These are phyloP conservation scores for Intubia oerlemansii DNA, from an alignment of 2,329 filamentous ascomycete species.

Conservation along the genomic window DNA sequence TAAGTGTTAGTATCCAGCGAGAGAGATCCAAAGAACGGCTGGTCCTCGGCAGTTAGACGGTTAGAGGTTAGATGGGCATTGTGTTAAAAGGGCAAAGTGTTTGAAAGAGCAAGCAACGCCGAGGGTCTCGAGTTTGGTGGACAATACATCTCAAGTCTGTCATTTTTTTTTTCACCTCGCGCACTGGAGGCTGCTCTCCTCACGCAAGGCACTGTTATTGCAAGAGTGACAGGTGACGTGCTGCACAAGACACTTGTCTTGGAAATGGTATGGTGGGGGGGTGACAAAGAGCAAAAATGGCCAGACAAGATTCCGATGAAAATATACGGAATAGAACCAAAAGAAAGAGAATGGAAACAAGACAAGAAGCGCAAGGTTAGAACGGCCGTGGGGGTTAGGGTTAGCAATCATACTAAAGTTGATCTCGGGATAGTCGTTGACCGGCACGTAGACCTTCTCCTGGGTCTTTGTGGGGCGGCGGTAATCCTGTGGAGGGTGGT, in stretches of 20 bases:
- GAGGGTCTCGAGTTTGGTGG: no score
- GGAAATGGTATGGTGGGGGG: background rate
- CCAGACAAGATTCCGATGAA: no score
- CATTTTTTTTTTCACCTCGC: no score
- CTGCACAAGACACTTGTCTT: no score
- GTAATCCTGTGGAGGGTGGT: constrained; percentile 95
- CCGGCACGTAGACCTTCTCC: constrained; percentile 99
- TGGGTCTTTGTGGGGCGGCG: constrained; percentile 98
- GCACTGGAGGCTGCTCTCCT: no score
- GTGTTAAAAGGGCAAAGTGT: background rate
- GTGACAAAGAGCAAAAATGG: background rate
- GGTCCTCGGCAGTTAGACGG: no score
- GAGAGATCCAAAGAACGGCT: no score
- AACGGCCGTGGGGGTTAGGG: constrained; percentile 42
- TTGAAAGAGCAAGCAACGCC: no score
- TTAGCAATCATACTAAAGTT: constrained; percentile 99
- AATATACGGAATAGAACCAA: no score
- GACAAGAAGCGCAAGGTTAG: constrained; percentile 13
- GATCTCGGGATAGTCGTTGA: constrained; percentile 99
- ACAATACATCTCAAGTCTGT: no score
- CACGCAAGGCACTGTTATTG: no score
- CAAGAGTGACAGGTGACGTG: no score
- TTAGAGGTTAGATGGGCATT: constrained; percentile 15
- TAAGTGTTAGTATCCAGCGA: constrained; percentile 82
- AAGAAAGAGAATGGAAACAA: constrained; percentile 7